Evolutionary conservation across 768 basidiomycete genomes (phyloP), one percentile per base, ranked within the genome.

Genomic region (Hirschioporus abietinus): DNA sequence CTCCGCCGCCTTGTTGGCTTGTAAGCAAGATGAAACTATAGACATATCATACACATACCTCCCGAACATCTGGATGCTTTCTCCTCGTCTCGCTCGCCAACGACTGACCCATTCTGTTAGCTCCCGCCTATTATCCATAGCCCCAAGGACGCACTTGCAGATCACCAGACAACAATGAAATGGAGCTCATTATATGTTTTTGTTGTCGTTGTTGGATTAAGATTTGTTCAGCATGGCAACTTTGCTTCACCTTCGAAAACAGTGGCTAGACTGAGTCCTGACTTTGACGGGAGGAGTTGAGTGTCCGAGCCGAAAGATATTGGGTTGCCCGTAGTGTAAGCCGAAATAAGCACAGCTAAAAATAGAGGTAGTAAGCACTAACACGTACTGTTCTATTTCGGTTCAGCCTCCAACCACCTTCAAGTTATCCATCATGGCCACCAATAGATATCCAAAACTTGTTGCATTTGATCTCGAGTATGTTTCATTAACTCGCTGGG

Each of bases 41-140:
- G 42, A 70, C 58, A 59, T n/a, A 58, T 26, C 63, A 58, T 63
- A 58, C 58, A 77, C 76, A 73, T 75, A 95, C 95, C 86, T 96
- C 95, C 74, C 92, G 90, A 71, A 97, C 93, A 75, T 97, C 95
- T 24, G 94, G 93, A 76, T 96, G 89, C 71, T 92, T 93, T 67
- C 95, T 81, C 71, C 89, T 85, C 26, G 93, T 93, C 80, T 96
- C 96, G 72, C 90, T 92, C 9, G 93, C 87, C 70, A 98, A 78
- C 52, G 95, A 91, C 91, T 95, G 65, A n/a, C 58, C 2, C 7
- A 67, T 24, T 52, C 8, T 67, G n/a, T 62, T 26, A 25, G 36
- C 12, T 26, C 69, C 60, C 68, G 66, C 23, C 27, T 60, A 35
- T 23, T 60, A 24, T 27, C 6, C 35, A 36, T 8, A 69, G 67